Percentiles rank a stretch among this genome's conserved stretches.
Evolutionary conservation across 306 rosid genomes (phyloP).

Genomic region (Corylus americana): DNA sequence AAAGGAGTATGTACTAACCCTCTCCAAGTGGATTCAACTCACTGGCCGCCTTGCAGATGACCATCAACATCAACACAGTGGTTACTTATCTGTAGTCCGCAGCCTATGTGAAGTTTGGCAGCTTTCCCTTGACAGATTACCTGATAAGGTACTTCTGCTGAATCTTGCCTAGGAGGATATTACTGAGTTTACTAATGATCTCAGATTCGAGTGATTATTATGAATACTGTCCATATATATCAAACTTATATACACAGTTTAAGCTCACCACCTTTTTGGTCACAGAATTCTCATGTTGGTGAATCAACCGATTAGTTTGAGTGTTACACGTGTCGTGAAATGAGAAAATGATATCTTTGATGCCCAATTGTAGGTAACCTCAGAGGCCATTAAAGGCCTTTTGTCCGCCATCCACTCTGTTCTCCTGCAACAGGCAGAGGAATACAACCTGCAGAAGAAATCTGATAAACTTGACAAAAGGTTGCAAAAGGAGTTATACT

Average conservation of each 20-base stretch:
- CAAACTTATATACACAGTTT: not conserved
- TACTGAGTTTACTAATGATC: slow-evolving; percentile 2
- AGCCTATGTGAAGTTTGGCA: slow-evolving; percentile 66
- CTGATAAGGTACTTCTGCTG: slow-evolving; percentile 65
- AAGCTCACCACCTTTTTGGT: not conserved
- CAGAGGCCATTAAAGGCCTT: slow-evolving; percentile 72
- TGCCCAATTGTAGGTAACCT: slow-evolving; percentile 49
- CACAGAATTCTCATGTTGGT: not conserved
- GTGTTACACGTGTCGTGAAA: not conserved
- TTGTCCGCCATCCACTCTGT: slow-evolving; percentile 49
- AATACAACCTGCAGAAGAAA: slow-evolving; percentile 55
- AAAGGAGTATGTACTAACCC: slow-evolving; percentile 63
- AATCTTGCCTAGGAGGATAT: slow-evolving; percentile 16
- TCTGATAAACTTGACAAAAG: slow-evolving; percentile 58
- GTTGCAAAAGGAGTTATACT: slow-evolving; percentile 48
- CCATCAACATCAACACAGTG: slow-evolving; percentile 33
- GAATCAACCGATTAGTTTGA: not conserved
- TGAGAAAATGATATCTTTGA: not conserved
- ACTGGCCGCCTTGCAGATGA: slow-evolving; percentile 49
- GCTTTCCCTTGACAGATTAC: slow-evolving; percentile 61
- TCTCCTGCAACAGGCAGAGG: slow-evolving; percentile 60
- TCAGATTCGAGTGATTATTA: not conserved
- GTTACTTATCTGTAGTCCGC: slow-evolving; percentile 43
- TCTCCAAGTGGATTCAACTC: slow-evolving; percentile 66
- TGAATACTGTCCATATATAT: not conserved